Evolutionary conservation across 176 grass and related monocot genomes (phyloP).

Genomic region (Saccharum officinarum): DNA sequence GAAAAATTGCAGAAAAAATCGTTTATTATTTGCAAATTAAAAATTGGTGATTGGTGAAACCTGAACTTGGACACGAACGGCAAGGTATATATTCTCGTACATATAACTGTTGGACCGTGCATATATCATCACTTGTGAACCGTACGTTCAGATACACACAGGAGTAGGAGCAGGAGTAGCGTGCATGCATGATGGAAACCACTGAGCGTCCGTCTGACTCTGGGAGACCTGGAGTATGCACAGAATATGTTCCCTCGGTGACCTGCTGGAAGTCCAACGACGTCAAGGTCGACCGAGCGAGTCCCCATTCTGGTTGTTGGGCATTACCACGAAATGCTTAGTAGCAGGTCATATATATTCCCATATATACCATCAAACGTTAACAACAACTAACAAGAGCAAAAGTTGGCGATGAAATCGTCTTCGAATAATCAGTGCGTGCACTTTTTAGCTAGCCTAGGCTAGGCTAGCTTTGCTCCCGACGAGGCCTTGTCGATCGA

Average conservation of each 20-base stretch:
- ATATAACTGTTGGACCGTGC: too few species aligned
- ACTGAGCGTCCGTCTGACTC: constrained; percentile 28
- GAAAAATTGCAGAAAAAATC: too few species aligned
- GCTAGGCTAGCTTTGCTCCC: too few species aligned
- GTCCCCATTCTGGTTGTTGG: constrained; percentile 17
- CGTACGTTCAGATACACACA: neutral
- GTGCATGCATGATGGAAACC: neutral
- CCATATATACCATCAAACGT: neutral
- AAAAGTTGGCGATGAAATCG: neutral
- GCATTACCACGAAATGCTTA: constrained; percentile 36
- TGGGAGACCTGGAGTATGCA: neutral
- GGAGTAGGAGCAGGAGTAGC: neutral
- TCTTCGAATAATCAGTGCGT: neutral
- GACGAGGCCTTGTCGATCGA: neutral
- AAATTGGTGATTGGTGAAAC: too few species aligned
- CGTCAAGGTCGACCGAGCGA: neutral
- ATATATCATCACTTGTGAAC: neutral
- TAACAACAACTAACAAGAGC: neutral
- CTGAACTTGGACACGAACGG: too few species aligned
- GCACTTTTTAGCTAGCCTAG: neutral
- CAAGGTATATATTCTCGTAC: too few species aligned
- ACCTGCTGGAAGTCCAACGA: neutral
- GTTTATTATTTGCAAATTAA: too few species aligned
- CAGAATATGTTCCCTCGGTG: constrained; percentile 29
- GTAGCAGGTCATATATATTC: neutral